Percentiles rank a stretch among this genome's conserved stretches.
phyloP scores from a whole-genome alignment of 176 grass and related monocot species.

The Zea luxurians region DNA sequence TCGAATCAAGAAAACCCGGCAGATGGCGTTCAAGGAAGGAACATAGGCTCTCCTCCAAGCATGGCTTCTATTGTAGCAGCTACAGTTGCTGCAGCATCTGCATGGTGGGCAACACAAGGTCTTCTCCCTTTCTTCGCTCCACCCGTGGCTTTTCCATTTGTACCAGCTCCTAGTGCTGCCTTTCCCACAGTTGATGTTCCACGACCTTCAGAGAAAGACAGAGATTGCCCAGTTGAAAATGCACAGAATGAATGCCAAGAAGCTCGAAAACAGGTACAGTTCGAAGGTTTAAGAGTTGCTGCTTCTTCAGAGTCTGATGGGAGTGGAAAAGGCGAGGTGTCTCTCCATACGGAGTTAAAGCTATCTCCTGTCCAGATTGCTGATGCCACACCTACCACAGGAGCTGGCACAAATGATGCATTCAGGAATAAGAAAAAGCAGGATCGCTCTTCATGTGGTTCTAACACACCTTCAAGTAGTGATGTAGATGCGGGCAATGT shows the following conservation, averaged over 20 bases:
- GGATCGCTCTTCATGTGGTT: slow-evolving; percentile 94
- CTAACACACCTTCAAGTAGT: slow-evolving; percentile 86
- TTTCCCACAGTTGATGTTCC: slow-evolving; percentile 37
- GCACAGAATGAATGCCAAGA: slow-evolving; percentile 42
- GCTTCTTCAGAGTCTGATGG: slow-evolving; percentile 45
- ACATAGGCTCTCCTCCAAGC: slow-evolving; percentile 48
- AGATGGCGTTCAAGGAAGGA: slow-evolving; percentile 46
- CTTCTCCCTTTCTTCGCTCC: slow-evolving; percentile 75
- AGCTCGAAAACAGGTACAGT: slow-evolving; percentile 31
- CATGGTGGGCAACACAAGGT: slow-evolving; percentile 95
- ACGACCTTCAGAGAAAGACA: slow-evolving; percentile 41
- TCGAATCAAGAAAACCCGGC: slow-evolving; percentile 49
- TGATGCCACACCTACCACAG: slow-evolving; percentile 38
- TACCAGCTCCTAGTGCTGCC: slow-evolving; percentile 37
- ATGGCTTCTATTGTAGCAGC: slow-evolving; percentile 68
- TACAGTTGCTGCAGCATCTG: slow-evolving; percentile 87
- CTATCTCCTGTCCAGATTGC: slow-evolving; percentile 39
- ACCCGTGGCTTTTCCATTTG: slow-evolving; percentile 56
- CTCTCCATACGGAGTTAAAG: slow-evolving; percentile 41
- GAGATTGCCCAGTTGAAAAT: slow-evolving; percentile 35
- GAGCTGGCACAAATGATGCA: slow-evolving; percentile 42
- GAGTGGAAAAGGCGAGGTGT: slow-evolving; percentile 42
- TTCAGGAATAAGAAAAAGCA: slow-evolving; percentile 63
- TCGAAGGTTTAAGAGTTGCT: slow-evolving; percentile 39
- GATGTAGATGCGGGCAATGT: slow-evolving; percentile 64